Conservation (phyloP, 345 rosid species). For the Erysimum cheiranthoides region DNA sequence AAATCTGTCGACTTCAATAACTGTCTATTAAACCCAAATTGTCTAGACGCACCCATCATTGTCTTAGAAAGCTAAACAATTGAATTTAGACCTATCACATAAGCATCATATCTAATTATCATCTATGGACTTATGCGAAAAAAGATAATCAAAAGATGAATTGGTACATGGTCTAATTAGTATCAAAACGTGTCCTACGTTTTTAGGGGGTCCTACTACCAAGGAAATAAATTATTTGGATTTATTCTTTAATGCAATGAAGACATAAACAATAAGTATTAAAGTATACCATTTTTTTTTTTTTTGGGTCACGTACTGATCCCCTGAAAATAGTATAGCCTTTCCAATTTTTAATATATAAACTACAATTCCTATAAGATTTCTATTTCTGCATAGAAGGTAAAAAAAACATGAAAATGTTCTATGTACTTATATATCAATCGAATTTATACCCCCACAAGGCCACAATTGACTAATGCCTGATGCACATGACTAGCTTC, state of each 20-base stretch:
- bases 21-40: constrained; percentile 22
- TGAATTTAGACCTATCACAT: constrained; percentile 29
- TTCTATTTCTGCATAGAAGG: background rate
- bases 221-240: constrained; percentile 34
- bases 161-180: constrained; percentile 37
- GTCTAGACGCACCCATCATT: constrained; percentile 29
- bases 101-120: constrained; percentile 17
- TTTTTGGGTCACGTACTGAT: background rate
- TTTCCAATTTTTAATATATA: background rate
- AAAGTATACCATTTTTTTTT: constrained; percentile 25
- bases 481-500: constrained; percentile 18
- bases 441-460: background rate
- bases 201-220: constrained; percentile 30
- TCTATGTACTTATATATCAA: background rate
- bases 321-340: background rate
- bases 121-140: background rate
- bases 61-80: constrained; percentile 33
- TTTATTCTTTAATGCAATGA: constrained; percentile 18
- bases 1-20: constrained; percentile 31
- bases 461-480: constrained; percentile 7
- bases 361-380: background rate
- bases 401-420: background rate
- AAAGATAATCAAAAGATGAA: background rate
- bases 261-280: constrained; percentile 21
- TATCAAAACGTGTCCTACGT: constrained; percentile 36